These are phyloP conservation scores for Sporisorium scitamineum DNA, from an alignment of 1,284 basidiomycete species.

Conservation along the genomic window DNA sequence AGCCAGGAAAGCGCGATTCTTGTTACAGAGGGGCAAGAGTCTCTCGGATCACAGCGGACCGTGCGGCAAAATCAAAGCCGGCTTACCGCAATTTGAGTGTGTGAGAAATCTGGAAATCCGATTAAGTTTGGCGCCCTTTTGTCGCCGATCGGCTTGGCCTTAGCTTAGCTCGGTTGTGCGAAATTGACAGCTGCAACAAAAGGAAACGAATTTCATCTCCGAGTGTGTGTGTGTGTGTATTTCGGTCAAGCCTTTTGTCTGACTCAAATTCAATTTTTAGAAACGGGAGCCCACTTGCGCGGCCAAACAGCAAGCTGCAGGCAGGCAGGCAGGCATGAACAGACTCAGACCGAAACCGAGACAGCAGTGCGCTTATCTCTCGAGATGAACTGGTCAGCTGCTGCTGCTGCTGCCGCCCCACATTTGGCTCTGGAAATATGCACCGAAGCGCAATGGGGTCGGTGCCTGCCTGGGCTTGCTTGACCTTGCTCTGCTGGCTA, in stretches of 20 bases:
- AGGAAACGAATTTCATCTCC: conserved; percentile 1
- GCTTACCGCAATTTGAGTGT: no score
- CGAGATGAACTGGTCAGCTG: neutral
- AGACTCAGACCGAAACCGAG: no score
- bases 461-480: neutral
- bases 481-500: neutral
- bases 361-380: neutral
- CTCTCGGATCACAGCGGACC: no score
- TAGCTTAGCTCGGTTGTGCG: neutral
- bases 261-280: neutral
- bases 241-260: no score
- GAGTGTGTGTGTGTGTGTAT: neutral
- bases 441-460: neutral
- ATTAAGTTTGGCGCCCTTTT: neutral
- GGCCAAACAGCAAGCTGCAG: neutral
- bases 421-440: neutral
- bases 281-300: neutral
- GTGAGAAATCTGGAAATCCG: neutral
- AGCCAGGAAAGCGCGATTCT: no score
- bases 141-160: neutral
- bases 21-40: no score
- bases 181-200: conserved; percentile 2
- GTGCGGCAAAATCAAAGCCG: no score
- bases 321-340: neutral
- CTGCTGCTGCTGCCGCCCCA: neutral